Conservation (phyloP, 768 basidiomycete genomes). For the Leccinum arenicola region DNA sequence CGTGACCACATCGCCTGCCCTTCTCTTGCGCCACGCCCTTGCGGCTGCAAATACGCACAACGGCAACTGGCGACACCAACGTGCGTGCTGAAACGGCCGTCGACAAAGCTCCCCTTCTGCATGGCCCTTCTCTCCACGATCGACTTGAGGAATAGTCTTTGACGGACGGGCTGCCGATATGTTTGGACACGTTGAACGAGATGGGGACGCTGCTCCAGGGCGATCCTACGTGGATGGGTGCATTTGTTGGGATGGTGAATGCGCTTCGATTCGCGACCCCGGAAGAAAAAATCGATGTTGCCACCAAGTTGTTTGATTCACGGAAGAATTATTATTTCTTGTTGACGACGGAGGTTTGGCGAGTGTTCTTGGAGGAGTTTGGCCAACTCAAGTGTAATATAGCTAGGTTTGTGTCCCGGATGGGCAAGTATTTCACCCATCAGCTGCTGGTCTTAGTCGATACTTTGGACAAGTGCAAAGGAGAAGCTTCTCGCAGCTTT, state of each 20-base stretch:
- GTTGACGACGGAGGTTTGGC: slow-evolving; percentile 10
- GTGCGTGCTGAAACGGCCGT: background rate
- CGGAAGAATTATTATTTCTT: slow-evolving; percentile 5
- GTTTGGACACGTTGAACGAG: slow-evolving; percentile 3
- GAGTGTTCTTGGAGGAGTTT: background rate
- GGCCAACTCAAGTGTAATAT: background rate
- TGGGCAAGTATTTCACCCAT: background rate
- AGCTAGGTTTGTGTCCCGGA: background rate
- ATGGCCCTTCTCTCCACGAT: slow-evolving; percentile 7
- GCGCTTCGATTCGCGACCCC: background rate
- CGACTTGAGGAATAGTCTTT: slow-evolving; percentile 10
- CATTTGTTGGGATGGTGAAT: background rate
- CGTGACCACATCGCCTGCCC: too few relatives aligned
- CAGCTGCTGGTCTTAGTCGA: slow-evolving; percentile 15
- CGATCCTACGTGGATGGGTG: background rate
- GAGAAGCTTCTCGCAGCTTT: slow-evolving; percentile 9
- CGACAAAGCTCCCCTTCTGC: background rate
- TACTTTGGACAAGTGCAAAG: slow-evolving; percentile 20
- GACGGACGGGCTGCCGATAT: slow-evolving; percentile 1
- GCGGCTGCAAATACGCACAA: too few relatives aligned
- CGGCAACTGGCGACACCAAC: too few relatives aligned
- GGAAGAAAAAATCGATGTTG: slow-evolving; percentile 8
- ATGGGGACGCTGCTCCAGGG: slow-evolving; percentile 6
- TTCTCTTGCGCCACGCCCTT: too few relatives aligned
- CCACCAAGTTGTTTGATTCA: slow-evolving; percentile 4